phyloP scores from a whole-genome alignment of 495 filamentous ascomycete species.

The Daldinia vernicosa region DNA sequence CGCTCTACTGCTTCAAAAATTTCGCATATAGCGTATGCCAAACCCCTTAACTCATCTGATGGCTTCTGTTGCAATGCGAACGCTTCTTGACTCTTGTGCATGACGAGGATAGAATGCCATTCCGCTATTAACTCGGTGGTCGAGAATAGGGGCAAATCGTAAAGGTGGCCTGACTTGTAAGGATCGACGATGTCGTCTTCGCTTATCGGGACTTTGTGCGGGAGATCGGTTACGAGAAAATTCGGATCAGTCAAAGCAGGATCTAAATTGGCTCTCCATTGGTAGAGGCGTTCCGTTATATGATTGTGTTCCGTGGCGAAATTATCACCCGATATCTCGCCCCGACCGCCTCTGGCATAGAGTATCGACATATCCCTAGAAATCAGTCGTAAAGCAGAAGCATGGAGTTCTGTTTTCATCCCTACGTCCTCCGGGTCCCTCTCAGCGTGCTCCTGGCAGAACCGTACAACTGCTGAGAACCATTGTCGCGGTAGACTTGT shows the following conservation, averaged over 20 bases:
- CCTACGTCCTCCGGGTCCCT: slow-evolving; percentile 68
- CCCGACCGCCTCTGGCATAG: slow-evolving; percentile 74
- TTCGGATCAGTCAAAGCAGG: slow-evolving; percentile 64
- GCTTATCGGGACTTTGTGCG: slow-evolving; percentile 57
- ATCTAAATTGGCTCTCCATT: slow-evolving; percentile 67
- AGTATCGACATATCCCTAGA: slow-evolving; percentile 82
- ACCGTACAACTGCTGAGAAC: slow-evolving; percentile 73
- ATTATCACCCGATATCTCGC: slow-evolving; percentile 67
- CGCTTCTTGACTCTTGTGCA: slow-evolving; percentile 78
- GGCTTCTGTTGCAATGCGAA: slow-evolving; percentile 49
- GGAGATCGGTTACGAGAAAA: slow-evolving; percentile 67
- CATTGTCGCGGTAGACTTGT: slow-evolving; percentile 80
- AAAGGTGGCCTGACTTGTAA: slow-evolving; percentile 71
- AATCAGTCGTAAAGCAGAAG: slow-evolving; percentile 74
- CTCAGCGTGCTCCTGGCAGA: slow-evolving; percentile 66
- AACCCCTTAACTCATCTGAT: slow-evolving; percentile 59
- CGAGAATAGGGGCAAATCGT: slow-evolving; percentile 71
- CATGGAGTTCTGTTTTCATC: slow-evolving; percentile 71
- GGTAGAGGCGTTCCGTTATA: slow-evolving; percentile 62
- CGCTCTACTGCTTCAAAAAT: slow-evolving; percentile 79
- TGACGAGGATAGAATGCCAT: slow-evolving; percentile 78
- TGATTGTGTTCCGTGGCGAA: slow-evolving; percentile 70
- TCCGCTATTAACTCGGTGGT: slow-evolving; percentile 79
- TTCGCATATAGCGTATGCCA: slow-evolving; percentile 76
- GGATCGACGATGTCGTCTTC: slow-evolving; percentile 76